Base-by-base conservation (phyloP, 1,284 basidiomycete genomes). In the Microbotryum silenes-acaulis region DNA sequence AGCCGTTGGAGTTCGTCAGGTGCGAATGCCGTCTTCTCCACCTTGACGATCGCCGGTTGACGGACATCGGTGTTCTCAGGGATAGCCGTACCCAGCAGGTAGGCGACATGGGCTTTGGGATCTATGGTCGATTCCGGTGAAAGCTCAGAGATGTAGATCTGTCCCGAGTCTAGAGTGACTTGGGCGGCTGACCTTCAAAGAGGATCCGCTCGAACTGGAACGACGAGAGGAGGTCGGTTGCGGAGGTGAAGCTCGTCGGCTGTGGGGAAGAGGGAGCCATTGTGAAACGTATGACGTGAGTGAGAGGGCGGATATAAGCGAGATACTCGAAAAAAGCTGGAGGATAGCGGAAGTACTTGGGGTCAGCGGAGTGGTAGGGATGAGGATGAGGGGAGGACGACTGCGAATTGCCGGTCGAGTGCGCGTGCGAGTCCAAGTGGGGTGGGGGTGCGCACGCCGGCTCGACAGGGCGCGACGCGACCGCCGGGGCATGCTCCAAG, bases 11-110 rank as follows among this genome's bases (percentile, higher is more conserved):
- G 55, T 27, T 65, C 65, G 6, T 27, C 61, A 1, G 76, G 64
- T 2, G 79, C 74, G 44, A 87, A 76, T 0, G 80, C 76, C 0
- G 81, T 82, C 69, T 82, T 82, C 69, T 85, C 82, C 42, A 86
- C 72, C 45, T 83, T 81, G 18, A 87, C 68, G 57, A 88, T 84
- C 0, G 83, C 81, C 2, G 76, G 76, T 5, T 71, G 65, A 27
- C 65, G 67, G 16, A 73, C 62, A 20, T 68, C 60, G 6, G 70
- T 79, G 33, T 71, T 60, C 25, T 71, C 66, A 14, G 65, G 64
- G 9, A 74, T 71, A 2, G 80, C 73, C 2, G 69, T 78, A 16
- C 81, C 80, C 0, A 81, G 77, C 18, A 81, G 72, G 64, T 74
- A 80, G 51, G 80, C 73, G 2, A 78, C 78, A 20, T 81, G 78